Base-by-base conservation (phyloP, 306 rosid genomes). In the Corylus avellana region DNA sequence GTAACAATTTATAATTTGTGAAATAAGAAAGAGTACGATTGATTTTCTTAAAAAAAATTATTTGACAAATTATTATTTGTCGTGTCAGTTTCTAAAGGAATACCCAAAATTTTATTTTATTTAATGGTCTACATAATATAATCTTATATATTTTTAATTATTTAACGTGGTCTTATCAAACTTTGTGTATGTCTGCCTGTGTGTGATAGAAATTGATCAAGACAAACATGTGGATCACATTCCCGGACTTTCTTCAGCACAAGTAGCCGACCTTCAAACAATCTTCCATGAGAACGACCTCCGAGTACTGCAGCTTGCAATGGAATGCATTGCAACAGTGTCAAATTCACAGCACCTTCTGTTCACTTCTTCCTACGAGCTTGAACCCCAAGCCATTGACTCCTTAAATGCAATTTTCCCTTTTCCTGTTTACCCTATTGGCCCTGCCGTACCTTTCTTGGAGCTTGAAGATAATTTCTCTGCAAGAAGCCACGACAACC, bases 351-450 rank as follows among this genome's bases (percentile, higher is more conserved):
- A 84, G 0, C 87, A 70, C 59, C 78, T 90, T 58, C 7, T 86
- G 12, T 44, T 79, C 32, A 7, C 86, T 74, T 89, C 87, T 42
- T 59, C 80, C 20, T 82, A n/a, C 12, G 87, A 87, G 73, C 86
- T 87, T 0, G 91, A 89, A 49, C 75, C 88, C 39, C 78, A 73
- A 27, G 80, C 84, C 14, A 82, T 84, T 10, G 88, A 87, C 73
- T 63, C 9, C 1, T 58, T 85, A 0, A 85, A 66, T 69, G 68
- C 80, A 68, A 49, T 75, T 61, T 14, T 81, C 0, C 51, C 81
- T 1, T 1, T 77, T n/a, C 86, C n/a, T 18, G 70, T 82, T 62
- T 87, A 84, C 78, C 80, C 85, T 7, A 35, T 84, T 66, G 89
- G 93, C 12, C 83, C n/a, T 20, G 47, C 59, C 70, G 82, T 82